Base-by-base conservation (phyloP, 768 basidiomycete genomes). In the Tricholoma sp. region DNA sequence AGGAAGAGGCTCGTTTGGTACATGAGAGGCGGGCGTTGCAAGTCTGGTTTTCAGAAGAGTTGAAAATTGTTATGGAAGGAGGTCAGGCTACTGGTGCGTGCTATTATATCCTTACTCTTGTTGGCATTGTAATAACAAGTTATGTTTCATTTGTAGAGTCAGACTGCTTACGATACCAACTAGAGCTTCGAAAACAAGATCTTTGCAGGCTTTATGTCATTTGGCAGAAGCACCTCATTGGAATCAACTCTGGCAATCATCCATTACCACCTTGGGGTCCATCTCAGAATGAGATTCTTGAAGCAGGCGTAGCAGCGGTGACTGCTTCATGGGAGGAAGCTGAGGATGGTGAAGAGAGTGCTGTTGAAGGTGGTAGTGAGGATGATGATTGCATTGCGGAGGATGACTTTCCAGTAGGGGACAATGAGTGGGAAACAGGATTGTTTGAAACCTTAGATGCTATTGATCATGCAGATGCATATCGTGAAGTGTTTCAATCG, bases 11-110 rank as follows among this genome's bases (percentile, higher is more conserved):
- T 9, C 56, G 58, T 14, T 41, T 72, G 19, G 11, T 14, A n/a
- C 41, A 22, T 5, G 67, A 70, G 55, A n/a, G 59, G 14, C 14
- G 49, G 14, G 41, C 56, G 8, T 50, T 72, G 59, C 64, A 63
- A 50, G 59, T 59, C 29, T 72, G 71, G 71, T 58, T 66, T 47
- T 24, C 50, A 5, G 63, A 63, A 45, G 69, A 72, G 41, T 72
- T 69, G 71, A 37, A 41, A 45, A 18, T 52, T 41, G 35, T 57
- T 24, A 51, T 19, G 19, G 18, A 43, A 43, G 41, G 41, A 43
- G 19, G 41, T 43, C 41, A 43, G 41, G 41, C 41, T 43, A 43
- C 41, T 43, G 41, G 41, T 19, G 41, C 19, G 8, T 18, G 41
- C 41, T 43, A 43, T 43, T 43, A 43, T 43, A 43, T 43, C 19